phyloP scores from a whole-genome alignment of 2,329 filamentous ascomycete genomes.

The Trichophyton equinum region DNA sequence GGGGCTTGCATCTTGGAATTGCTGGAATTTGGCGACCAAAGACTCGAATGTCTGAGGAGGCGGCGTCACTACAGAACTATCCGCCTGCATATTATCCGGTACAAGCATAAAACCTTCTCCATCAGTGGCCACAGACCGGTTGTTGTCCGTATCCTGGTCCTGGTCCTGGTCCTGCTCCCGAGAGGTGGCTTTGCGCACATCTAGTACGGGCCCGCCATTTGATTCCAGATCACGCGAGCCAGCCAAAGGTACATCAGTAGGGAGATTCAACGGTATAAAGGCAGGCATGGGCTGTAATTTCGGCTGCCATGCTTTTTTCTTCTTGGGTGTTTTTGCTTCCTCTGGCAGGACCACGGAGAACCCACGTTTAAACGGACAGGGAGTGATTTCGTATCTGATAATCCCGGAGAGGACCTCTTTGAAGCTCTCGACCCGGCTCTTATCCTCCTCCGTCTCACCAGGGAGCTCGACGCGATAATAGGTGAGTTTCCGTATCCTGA shows the following conservation, averaged over 20 bases:
- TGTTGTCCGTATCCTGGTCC: not conserved
- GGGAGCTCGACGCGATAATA: conserved; percentile 89
- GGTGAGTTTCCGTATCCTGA: conserved; percentile 68
- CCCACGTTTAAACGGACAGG: conserved; percentile 68
- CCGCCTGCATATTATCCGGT: not conserved
- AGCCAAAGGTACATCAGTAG: not conserved
- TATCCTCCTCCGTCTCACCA: conserved; percentile 50
- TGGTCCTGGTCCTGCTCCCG: not conserved
- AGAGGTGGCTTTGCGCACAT: not conserved
- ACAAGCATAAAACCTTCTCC: not conserved
- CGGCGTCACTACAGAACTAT: conserved; percentile 16
- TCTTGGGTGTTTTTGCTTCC: conserved; percentile 50
- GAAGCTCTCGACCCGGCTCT: conserved; percentile 51
- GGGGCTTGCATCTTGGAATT: conserved; percentile 16
- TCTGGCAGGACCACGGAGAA: conserved; percentile 66
- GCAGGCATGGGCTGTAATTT: conserved; percentile 23
- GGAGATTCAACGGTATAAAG: conserved; percentile 7
- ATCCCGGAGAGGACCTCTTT: conserved; percentile 59
- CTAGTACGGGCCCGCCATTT: not conserved
- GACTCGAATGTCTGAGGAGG: conserved; percentile 24
- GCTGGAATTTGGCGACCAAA: conserved; percentile 29
- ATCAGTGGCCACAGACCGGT: not conserved
- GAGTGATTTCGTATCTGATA: conserved; percentile 74
- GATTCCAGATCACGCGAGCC: conserved; percentile 1
- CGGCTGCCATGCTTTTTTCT: conserved; percentile 57